Evolutionary conservation across 2,329 filamentous ascomycete species (phyloP).

Genomic region (Tolypocladium endophyticum): DNA sequence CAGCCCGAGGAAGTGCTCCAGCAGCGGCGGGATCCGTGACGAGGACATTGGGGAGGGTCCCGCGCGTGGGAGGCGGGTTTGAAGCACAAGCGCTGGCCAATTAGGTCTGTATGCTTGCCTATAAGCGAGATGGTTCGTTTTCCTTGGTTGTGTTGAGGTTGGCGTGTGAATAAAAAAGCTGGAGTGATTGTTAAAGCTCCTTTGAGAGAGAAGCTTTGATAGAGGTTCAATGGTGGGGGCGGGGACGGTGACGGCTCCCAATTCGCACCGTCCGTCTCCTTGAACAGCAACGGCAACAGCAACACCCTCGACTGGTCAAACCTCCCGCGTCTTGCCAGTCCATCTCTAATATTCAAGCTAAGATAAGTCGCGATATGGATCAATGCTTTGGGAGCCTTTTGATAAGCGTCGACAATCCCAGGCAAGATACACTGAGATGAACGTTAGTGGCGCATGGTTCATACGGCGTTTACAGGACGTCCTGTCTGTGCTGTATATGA

Average conservation of each 20-base stretch:
- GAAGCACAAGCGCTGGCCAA: not conserved
- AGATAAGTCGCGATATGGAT: too few relatives aligned
- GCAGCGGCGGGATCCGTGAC: conserved; percentile 42
- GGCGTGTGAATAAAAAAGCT: not conserved
- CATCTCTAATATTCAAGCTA: too few relatives aligned
- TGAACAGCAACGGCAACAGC: too few relatives aligned
- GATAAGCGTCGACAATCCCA: not conserved
- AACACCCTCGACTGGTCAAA: too few relatives aligned
- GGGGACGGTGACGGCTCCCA: not conserved
- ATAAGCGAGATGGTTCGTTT: not conserved
- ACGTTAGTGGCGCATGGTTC: not conserved
- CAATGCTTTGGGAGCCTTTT: too few relatives aligned
- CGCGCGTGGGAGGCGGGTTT: not conserved
- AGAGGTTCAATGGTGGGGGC: not conserved
- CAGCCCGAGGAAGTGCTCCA: conserved; percentile 53
- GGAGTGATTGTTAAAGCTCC: not conserved
- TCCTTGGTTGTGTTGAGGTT: not conserved
- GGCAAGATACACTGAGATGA: not conserved
- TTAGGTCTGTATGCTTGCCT: too few relatives aligned
- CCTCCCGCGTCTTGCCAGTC: too few relatives aligned
- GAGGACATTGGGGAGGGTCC: conserved; percentile 13
- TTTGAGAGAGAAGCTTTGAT: not conserved
- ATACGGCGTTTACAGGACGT: not conserved
- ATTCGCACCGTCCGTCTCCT: not conserved
- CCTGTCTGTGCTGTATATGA: not conserved